These are phyloP conservation scores for Geranium incanum DNA, from an alignment of 441 rosid genomes.

Conservation along the genomic window DNA sequence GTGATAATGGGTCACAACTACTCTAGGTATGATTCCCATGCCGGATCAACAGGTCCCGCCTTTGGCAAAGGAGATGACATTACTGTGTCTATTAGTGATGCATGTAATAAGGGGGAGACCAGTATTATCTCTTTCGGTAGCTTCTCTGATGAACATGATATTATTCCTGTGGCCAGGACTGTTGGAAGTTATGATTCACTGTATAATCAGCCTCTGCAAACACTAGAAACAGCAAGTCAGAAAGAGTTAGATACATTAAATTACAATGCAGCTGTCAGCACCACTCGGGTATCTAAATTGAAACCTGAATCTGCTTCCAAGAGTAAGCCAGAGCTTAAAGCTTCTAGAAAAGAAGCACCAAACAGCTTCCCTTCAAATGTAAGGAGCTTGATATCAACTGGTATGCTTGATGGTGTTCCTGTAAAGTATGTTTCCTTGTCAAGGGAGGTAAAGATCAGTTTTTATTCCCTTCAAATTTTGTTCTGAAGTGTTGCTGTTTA, in stretches of 20 bases:
- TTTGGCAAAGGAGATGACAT: constrained; percentile 29
- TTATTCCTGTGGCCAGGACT: constrained; percentile 37
- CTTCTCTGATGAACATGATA: constrained; percentile 44
- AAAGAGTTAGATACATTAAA: constrained; percentile 31
- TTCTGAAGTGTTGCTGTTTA: constrained; percentile 12
- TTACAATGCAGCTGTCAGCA: constrained; percentile 25
- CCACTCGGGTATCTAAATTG: constrained; percentile 31
- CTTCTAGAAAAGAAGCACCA: constrained; percentile 49
- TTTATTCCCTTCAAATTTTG: neutral
- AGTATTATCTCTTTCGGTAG: constrained; percentile 49
- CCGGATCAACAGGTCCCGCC: constrained; percentile 28
- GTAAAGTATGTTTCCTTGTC: constrained; percentile 63
- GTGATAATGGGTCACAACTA: constrained; percentile 40
- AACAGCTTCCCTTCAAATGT: constrained; percentile 71
- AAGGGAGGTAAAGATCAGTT: constrained; percentile 44
- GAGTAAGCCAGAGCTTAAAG: constrained; percentile 42
- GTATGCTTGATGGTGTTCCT: constrained; percentile 71
- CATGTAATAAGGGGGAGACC: constrained; percentile 28
- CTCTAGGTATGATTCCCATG: constrained; percentile 32
- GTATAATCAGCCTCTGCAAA: constrained; percentile 35
- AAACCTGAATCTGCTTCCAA: constrained; percentile 42
- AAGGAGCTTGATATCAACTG: constrained; percentile 69
- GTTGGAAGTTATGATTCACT: constrained; percentile 41
- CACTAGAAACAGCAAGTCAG: constrained; percentile 30
- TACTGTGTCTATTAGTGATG: constrained; percentile 30